Base-by-base conservation (phyloP, 345 rosid species). In the Anacardium occidentale region DNA sequence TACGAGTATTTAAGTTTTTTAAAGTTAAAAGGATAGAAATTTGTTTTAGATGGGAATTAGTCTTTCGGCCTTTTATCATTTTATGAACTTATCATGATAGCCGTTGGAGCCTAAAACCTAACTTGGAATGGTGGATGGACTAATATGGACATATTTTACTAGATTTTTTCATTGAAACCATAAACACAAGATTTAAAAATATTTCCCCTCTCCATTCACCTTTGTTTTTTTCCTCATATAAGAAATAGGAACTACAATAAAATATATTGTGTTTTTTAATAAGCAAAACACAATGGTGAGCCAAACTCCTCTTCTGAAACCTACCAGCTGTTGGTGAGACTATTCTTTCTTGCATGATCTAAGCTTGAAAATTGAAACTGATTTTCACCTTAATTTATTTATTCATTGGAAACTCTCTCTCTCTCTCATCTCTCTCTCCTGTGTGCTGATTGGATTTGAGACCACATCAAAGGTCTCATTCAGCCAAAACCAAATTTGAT, bases 381-480 rank as follows among this genome's bases (percentile, higher is more conserved):
- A 52, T 68, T 66, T 73, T 52, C 53, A 75, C 71, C 24, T 62
- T 21, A 12, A 63, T 60, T 60, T 29, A 53, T 74, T 74, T 48
- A 57, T 74, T 74, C 34, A 57, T 76, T 26, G 40, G 37, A 57
- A 55, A 57, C 37, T 56, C 26, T 53, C 29, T 60, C 5, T 52
- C 10, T 22, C 20, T 22, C n/a, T n/a, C n/a, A 4, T 68, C 65
- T 59, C 57, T 26, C 54, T 70, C 34, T 37, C 26, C 17, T 60
- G 59, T 71, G 60, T 32, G 8, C n/a, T n/a, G n/a, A n/a, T n/a
- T n/a, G n/a, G n/a, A n/a, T n/a, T 62, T 71, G 60, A 29, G 8
- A 60, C 78, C 79, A 68, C 82, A 75, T 79, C 68, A 72, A 58
- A 75, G 54, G 20, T 53, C 78, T 48, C 76, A 78, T 78, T 66